A percentile compares a stretch with the other conserved stretches of the same genome.
Evolutionary conservation across 495 filamentous ascomycete genomes (phyloP).

Genomic region (Podospora anserina): DNA sequence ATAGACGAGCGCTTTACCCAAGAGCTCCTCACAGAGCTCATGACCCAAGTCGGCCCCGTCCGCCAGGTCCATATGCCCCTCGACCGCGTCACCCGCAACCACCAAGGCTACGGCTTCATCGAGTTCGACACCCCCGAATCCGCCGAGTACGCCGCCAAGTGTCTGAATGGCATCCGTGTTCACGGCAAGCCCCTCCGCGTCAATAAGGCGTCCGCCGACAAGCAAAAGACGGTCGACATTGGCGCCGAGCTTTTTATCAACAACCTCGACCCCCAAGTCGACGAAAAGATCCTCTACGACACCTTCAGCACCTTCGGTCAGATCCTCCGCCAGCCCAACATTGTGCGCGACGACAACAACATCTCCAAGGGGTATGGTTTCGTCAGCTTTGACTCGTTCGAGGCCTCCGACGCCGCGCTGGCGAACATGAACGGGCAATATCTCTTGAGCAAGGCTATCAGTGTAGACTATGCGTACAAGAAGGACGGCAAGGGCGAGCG

Average conservation of each 20-base stretch:
- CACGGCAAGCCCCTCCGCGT: slow-evolving; percentile 95
- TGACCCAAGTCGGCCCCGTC: slow-evolving; percentile 94
- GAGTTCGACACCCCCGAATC: slow-evolving; percentile 96
- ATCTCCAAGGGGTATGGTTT: slow-evolving; percentile 97
- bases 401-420: slow-evolving; percentile 89
- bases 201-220: slow-evolving; percentile 88
- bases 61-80: slow-evolving; percentile 97
- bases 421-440: slow-evolving; percentile 94
- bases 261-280: slow-evolving; percentile 90
- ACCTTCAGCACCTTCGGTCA: slow-evolving; percentile 93
- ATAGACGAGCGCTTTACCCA: slow-evolving; percentile 94
- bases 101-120: slow-evolving; percentile 98
- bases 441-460: slow-evolving; percentile 92
- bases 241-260: slow-evolving; percentile 97
- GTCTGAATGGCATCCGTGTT: slow-evolving; percentile 92
- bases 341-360: slow-evolving; percentile 87
- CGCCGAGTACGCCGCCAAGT: slow-evolving; percentile 92
- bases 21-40: slow-evolving; percentile 91
- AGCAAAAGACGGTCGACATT: slow-evolving; percentile 93
- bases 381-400: slow-evolving; percentile 89
- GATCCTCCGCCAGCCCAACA: slow-evolving; percentile 80
- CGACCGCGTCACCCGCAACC: slow-evolving; percentile 91
- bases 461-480: slow-evolving; percentile 98
- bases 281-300: slow-evolving; percentile 95
- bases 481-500: slow-evolving; percentile 97